Percentiles rank a stretch among this genome's conserved stretches.
These are phyloP conservation scores for Hypoxylon perforatum DNA, from an alignment of 495 filamentous ascomycete species.

Conservation along the genomic window DNA sequence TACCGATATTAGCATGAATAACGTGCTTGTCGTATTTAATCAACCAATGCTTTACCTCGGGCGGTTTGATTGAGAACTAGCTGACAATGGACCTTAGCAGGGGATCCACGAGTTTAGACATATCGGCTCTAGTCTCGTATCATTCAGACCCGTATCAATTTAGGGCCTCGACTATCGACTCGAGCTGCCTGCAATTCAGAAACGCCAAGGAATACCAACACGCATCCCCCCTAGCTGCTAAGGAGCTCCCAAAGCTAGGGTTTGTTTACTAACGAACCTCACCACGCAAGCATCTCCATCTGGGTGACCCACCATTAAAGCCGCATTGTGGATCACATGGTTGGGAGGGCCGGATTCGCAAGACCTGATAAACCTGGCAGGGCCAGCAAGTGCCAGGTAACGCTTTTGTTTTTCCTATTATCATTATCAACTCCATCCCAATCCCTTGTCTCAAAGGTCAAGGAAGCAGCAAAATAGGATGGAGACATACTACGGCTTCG, in stretches of 20 bases:
- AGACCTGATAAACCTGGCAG: slow-evolving; percentile 29
- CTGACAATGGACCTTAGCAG: slow-evolving; percentile 23
- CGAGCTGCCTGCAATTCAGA: slow-evolving; percentile 43
- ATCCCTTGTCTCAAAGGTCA: too few relatives aligned
- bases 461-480: slow-evolving; percentile 79
- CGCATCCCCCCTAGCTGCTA: slow-evolving; percentile 23
- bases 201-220: slow-evolving; percentile 38
- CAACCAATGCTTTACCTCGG: neutral
- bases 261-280: slow-evolving; percentile 12
- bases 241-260: slow-evolving; percentile 28
- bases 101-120: slow-evolving; percentile 35
- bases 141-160: slow-evolving; percentile 24
- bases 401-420: slow-evolving; percentile 8
- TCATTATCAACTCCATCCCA: too few relatives aligned
- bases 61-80: slow-evolving; percentile 17
- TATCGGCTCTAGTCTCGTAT: slow-evolving; percentile 31
- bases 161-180: slow-evolving; percentile 41
- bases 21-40: neutral
- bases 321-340: slow-evolving; percentile 34
- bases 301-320: slow-evolving; percentile 42
- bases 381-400: slow-evolving; percentile 7
- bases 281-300: slow-evolving; percentile 42
- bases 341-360: slow-evolving; percentile 37
- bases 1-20: slow-evolving; percentile 4
- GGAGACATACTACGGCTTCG: slow-evolving; percentile 96